Conservation (phyloP, 1,284 basidiomycete species). For the Leccinum fallax region DNA sequence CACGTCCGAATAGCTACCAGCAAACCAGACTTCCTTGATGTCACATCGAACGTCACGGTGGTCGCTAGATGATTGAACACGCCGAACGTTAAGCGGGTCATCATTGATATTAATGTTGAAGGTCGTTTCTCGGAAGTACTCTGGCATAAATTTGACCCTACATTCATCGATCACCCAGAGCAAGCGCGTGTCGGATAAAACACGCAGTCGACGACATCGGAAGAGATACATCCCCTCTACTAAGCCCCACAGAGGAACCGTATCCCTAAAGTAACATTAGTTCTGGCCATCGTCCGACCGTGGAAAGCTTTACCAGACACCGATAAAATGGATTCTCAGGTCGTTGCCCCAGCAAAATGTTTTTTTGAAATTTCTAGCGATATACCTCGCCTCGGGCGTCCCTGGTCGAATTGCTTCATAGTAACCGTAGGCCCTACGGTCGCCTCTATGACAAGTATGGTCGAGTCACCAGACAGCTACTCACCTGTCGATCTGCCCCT, state of each 20-base stretch:
- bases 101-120: neutral
- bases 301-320: slow-evolving; percentile 29
- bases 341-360: slow-evolving; percentile 8
- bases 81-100: neutral
- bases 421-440: slow-evolving; percentile 37
- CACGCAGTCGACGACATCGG: slow-evolving; percentile 22
- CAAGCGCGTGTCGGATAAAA: slow-evolving; percentile 40
- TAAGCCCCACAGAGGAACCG: slow-evolving; percentile 37
- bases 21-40: slow-evolving; percentile 26
- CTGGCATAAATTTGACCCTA: slow-evolving; percentile 41
- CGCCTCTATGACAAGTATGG: neutral
- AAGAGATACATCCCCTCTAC: slow-evolving; percentile 22
- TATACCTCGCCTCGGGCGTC: neutral
- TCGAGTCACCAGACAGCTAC: neutral
- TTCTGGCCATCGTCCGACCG: neutral
- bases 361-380: neutral
- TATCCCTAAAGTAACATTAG: slow-evolving; percentile 37
- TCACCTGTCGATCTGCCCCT: slow-evolving; percentile 16
- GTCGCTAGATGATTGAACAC: neutral
- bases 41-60: too few species aligned
- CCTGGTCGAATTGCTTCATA: slow-evolving; percentile 23
- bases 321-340: slow-evolving; percentile 36
- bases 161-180: slow-evolving; percentile 34
- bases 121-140: slow-evolving; percentile 25
- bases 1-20: slow-evolving; percentile 30